phyloP scores from a whole-genome alignment of 129 eudicot species.

The Tanacetum coccineum region DNA sequence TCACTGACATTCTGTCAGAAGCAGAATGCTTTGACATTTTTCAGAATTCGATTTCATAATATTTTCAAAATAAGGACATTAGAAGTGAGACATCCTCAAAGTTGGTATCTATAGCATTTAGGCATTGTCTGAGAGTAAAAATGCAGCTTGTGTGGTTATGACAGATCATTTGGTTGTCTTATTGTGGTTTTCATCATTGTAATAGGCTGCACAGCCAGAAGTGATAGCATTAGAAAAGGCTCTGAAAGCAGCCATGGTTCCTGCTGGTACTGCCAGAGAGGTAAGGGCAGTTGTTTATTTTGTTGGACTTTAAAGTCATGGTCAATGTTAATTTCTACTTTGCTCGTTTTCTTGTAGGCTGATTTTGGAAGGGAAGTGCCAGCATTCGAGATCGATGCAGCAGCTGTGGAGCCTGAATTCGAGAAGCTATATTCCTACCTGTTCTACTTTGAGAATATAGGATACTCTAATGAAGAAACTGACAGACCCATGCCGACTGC shows the following conservation, averaged over 20 bases:
- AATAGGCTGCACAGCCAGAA: slow-evolving; percentile 88
- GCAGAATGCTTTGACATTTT: slow-evolving; percentile 3
- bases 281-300: slow-evolving; percentile 36
- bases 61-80: slow-evolving; percentile 3
- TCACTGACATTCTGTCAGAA: neutral
- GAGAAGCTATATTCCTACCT: slow-evolving; percentile 78
- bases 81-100: neutral
- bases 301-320: neutral
- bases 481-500: slow-evolving; percentile 87
- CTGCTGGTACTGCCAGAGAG: slow-evolving; percentile 92
- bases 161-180: neutral
- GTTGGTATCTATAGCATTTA: slow-evolving; percentile 3
- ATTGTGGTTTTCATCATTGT: too few species aligned
- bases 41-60: neutral
- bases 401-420: slow-evolving; percentile 81
- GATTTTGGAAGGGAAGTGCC: slow-evolving; percentile 98
- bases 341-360: slow-evolving; percentile 37
- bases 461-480: slow-evolving; percentile 41
- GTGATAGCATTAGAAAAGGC: slow-evolving; percentile 79
- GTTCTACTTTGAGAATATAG: slow-evolving; percentile 66
- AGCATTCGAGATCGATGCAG: slow-evolving; percentile 86
- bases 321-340: slow-evolving; percentile 12
- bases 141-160: neutral
- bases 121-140: slow-evolving; percentile 12
- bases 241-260: slow-evolving; percentile 62